phyloP scores from a whole-genome alignment of 306 rosid species.

The Quercus aquifolioides region DNA sequence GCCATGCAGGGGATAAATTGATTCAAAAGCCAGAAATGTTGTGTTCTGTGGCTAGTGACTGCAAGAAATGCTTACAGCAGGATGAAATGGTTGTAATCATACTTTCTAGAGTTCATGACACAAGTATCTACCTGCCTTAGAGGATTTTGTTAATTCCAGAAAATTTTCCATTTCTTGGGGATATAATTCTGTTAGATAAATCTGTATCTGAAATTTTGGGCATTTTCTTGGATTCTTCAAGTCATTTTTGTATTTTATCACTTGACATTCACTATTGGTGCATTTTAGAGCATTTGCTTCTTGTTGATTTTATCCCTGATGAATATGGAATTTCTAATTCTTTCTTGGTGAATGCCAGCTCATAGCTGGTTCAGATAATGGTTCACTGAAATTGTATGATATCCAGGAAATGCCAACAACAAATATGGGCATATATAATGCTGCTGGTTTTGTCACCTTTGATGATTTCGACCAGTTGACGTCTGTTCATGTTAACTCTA shows the following conservation, averaged over 20 bases:
- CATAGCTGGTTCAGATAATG: constrained; percentile 90
- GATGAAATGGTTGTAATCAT: not conserved
- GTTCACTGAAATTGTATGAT: constrained; percentile 71
- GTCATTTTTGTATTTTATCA: no score
- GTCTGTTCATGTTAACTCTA: constrained; percentile 77
- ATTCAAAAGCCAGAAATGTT: constrained; percentile 5
- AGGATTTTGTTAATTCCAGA: no score
- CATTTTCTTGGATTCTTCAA: no score
- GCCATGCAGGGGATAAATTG: constrained; percentile 11
- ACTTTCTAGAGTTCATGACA: not conserved
- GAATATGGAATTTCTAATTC: constrained; percentile 21
- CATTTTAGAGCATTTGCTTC: constrained; percentile 20
- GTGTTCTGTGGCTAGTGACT: constrained; percentile 9
- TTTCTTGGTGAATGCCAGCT: constrained; percentile 50
- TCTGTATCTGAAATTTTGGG: no score
- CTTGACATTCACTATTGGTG: constrained; percentile 9
- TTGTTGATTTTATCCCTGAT: constrained; percentile 11
- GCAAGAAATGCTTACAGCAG: constrained; percentile 3
- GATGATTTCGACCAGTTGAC: constrained; percentile 80
- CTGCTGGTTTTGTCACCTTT: constrained; percentile 47
- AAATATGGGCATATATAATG: constrained; percentile 34
- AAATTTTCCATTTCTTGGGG: no score
- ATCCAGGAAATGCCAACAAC: constrained; percentile 38
- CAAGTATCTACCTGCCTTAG: no score
- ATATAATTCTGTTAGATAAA: no score